Evolutionary conservation across 768 basidiomycete species (phyloP).

Genomic region (Mycena haematopus): DNA sequence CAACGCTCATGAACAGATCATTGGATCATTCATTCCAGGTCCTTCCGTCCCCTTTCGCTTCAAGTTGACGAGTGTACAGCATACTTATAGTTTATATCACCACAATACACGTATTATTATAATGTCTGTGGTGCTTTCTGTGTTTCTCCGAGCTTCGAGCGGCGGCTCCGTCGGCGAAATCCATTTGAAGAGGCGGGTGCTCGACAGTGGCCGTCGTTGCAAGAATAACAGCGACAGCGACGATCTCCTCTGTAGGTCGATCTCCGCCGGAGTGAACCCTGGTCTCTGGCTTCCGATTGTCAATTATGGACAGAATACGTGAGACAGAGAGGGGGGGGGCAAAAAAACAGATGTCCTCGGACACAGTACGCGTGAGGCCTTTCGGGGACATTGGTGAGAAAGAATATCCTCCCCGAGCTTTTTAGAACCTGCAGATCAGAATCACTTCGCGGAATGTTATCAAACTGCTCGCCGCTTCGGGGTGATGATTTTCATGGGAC

Average conservation of each 20-base stretch:
- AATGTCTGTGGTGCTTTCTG: background rate
- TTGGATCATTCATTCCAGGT: background rate
- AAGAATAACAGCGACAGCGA: background rate
- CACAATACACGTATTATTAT: constrained; percentile 27
- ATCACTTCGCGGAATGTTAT: constrained; percentile 18
- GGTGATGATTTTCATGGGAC: constrained; percentile 20
- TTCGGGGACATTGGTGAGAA: background rate
- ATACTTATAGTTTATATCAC: constrained; percentile 26
- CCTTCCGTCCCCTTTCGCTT: background rate
- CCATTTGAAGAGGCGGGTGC: too few relatives aligned
- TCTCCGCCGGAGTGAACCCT: constrained; percentile 9
- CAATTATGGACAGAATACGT: constrained; percentile 2
- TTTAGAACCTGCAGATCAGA: constrained; percentile 17
- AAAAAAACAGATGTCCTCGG: constrained; percentile 16
- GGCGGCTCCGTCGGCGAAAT: constrained; percentile 10
- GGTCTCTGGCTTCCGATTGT: background rate
- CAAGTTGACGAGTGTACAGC: constrained; percentile 12
- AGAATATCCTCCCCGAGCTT: background rate
- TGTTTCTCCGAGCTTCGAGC: constrained; percentile 13
- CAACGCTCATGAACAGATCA: constrained; percentile 18
- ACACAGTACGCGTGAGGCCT: background rate
- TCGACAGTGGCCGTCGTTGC: background rate
- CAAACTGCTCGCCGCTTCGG: constrained; percentile 2
- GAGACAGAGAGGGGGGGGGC: background rate
- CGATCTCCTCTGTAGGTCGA: background rate